phyloP scores from a whole-genome alignment of 768 basidiomycete species.

The Lepiota brunneoincarnata region DNA sequence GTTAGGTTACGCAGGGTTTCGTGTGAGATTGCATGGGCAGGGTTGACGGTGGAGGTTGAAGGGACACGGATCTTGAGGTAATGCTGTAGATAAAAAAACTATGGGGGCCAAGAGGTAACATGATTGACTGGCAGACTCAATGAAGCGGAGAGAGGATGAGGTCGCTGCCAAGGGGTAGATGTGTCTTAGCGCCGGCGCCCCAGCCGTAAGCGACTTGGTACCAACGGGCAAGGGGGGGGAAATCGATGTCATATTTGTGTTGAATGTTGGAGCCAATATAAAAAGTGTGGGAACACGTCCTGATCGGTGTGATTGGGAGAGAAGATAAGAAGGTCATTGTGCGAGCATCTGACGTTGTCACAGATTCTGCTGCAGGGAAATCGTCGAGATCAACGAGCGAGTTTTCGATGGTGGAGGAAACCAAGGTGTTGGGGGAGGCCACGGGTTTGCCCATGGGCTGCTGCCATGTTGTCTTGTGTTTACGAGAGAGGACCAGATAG shows the following conservation, averaged over 20 bases:
- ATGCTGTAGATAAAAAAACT: no score
- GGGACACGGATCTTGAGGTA: no score
- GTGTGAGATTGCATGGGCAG: background rate
- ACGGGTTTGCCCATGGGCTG: background rate
- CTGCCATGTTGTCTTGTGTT: background rate
- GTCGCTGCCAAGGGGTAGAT: no score
- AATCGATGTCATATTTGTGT: background rate
- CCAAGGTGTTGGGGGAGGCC: background rate
- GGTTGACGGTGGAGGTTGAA: no score
- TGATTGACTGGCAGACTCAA: no score
- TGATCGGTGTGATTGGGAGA: background rate
- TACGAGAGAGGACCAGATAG: background rate
- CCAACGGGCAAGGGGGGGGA: background rate
- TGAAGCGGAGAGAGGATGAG: no score
- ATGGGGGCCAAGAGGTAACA: no score
- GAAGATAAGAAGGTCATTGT: conserved; percentile 3
- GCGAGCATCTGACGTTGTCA: background rate
- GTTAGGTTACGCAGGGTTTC: background rate
- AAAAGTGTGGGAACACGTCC: conserved; percentile 5
- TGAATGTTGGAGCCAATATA: conserved; percentile 2
- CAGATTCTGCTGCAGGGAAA: background rate
- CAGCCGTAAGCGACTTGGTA: background rate
- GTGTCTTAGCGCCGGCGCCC: no score
- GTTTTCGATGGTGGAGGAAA: background rate
- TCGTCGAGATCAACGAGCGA: background rate